Evolutionary conservation across 306 rosid species (phyloP), one percentile per base, ranked within the genome.

Genomic region (Fagus sylvatica): DNA sequence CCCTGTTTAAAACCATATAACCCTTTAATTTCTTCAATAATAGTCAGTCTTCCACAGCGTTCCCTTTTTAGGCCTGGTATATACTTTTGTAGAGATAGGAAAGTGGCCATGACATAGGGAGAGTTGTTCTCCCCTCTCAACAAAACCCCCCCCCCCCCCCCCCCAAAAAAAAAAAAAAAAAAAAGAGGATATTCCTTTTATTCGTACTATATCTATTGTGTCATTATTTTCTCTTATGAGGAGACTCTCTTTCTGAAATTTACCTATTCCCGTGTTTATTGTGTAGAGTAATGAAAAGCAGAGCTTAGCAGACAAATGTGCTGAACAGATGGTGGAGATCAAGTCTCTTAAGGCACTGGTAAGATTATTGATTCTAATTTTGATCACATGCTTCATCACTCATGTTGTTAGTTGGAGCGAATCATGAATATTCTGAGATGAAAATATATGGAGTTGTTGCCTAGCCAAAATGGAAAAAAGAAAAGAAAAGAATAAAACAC

Each of bases 341-440:
- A 93, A 87, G 80, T 89, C 93, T 80, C 90, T 90, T 33, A 93
- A 89, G 86, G 80, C 76, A 75, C 65, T 76, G 90, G 99, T 93
- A 84, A 85, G 88, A 84, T 73, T 81, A 34, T 76, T 59, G 17
- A 5, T 19, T 32, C 57, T 73, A 17, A 22, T 75, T 53, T 75
- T 60, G 62, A 39, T 60, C 48, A 42, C 19, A 6, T 61, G 60
- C 69, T 9, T 60, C 70, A 72, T 74, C 73, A 37, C 78, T 83
- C 56, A 6, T 54, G 4, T 62, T 9, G 36, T 36, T 72, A 42
- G 59, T 41, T 3, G 28, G 30, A 13, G 49, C 4, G 2, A 37
- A 66, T 66, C 60, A 53, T 62, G 57, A 65, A 41, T 64, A 33
- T 64, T 22, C 34, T 16, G 17, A 39, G 6, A 73, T 61, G 56